Base-by-base conservation (phyloP, 2,329 filamentous ascomycete genomes). In the Aspergillus ochraceus region DNA sequence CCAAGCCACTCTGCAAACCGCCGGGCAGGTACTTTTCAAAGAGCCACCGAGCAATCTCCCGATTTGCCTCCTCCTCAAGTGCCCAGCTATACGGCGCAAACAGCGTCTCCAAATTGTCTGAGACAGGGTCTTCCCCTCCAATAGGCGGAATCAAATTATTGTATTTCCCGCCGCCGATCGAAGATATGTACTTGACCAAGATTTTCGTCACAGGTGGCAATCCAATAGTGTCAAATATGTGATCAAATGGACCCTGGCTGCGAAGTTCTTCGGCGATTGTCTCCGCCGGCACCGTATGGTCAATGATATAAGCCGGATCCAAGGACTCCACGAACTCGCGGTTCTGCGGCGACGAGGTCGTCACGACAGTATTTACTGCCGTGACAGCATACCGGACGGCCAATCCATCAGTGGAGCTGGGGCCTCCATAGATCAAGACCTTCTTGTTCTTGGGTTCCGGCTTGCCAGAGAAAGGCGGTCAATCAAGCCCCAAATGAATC, bases 1-100 rank as follows among this genome's bases (percentile, higher is more conserved):
- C 30, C 30, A 32, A 32, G 4, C 66, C 62, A 17, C 20, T 75
- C 11, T 55, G 77, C 17, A 60, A 42, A 9, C 51, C 58, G 22
- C 26, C 14, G 9, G 60, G 54, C 20, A 62, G n/a, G 51, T 60
- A 63, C n/a, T 53, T 42, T 2, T 58, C 22, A 20, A 60, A 24
- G 36, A 49, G 60, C 58, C 58, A 63, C 26, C 26, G 36, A n/a
- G 36, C n/a, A 17, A 36, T 22, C 8, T 53, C n/a, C 19, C 12
- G n/a, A 24, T 52, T 55, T 42, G 19, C 24, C 4, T 19, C 57
- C 39, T 22, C 32, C 55, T 45, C 50, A 24, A 49, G 52, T 14
- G 59, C 20, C 20, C 49, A 42, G 12, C 45, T 32, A 12, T 52
- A 58, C 19, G 58, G 59, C 30, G 47, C 39, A n/a, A 36, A 55